Conservation (phyloP, 1,284 basidiomycete species). For the Puccinia coronata region DNA sequence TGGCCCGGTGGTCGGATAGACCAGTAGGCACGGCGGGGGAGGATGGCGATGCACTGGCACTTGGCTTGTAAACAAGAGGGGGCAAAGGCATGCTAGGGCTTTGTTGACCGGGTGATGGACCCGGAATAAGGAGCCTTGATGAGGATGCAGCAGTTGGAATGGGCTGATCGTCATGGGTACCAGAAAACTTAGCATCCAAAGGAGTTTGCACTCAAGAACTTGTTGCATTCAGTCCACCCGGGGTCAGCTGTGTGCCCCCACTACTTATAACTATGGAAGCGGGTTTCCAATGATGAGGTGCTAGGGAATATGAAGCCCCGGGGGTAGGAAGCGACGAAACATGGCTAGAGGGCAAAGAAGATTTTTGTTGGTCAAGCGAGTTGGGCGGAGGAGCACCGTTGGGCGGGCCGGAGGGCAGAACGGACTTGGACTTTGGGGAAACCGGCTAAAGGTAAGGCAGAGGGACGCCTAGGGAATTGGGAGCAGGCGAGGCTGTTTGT, state of each 20-base stretch:
- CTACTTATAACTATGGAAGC: neutral
- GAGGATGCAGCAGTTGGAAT: neutral
- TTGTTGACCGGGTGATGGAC: neutral
- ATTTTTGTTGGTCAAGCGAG: too few species aligned
- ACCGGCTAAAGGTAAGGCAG: neutral
- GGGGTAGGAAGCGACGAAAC: neutral
- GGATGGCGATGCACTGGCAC: neutral
- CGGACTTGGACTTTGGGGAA: too few species aligned
- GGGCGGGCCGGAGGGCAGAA: neutral
- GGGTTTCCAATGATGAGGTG: slow-evolving; percentile 5
- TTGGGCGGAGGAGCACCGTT: neutral
- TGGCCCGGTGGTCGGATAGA: neutral
- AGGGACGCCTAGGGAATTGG: neutral
- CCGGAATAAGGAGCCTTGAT: neutral
- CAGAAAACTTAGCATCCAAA: neutral
- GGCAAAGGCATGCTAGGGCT: neutral
- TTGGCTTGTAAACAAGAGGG: slow-evolving; percentile 1
- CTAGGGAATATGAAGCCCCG: neutral
- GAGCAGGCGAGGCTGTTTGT: slow-evolving; percentile 2
- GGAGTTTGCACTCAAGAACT: slow-evolving; percentile 4
- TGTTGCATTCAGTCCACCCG: neutral
- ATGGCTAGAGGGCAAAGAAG: slow-evolving; percentile 14
- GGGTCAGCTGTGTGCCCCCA: neutral
- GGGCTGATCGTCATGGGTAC: neutral
- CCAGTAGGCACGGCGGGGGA: neutral